Evolutionary conservation across 2,329 filamentous ascomycete species (phyloP).

Genomic region (Diplocarpon rosae): DNA sequence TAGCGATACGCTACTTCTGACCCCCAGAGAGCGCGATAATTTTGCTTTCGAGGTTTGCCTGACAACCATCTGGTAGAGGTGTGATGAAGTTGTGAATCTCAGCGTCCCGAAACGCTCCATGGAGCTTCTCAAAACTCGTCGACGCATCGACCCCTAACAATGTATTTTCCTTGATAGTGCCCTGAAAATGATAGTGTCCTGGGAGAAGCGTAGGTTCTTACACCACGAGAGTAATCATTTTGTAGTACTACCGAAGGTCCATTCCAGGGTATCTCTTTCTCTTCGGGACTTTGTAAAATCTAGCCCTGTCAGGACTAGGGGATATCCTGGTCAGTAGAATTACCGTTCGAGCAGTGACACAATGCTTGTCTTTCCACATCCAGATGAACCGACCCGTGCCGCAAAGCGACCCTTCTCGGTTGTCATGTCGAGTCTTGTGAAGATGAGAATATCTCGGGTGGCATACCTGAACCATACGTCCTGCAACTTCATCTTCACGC

Average conservation of each 20-base stretch:
- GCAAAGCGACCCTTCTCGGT: slow-evolving; percentile 55
- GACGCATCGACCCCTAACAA: slow-evolving; percentile 45
- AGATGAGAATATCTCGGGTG: slow-evolving; percentile 44
- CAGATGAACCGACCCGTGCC: slow-evolving; percentile 56
- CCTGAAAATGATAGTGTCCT: too few species aligned
- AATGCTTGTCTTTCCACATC: slow-evolving; percentile 61
- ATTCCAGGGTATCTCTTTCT: slow-evolving; percentile 56
- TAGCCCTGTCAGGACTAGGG: slow-evolving; percentile 13
- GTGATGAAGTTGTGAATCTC: slow-evolving; percentile 42
- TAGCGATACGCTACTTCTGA: slow-evolving; percentile 44
- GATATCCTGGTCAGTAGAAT: neutral
- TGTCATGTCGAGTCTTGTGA: slow-evolving; percentile 49
- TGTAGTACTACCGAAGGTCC: slow-evolving; percentile 53
- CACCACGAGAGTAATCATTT: slow-evolving; percentile 56
- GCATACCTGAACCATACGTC: slow-evolving; percentile 51
- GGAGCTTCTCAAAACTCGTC: slow-evolving; percentile 31
- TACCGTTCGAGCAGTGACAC: slow-evolving; percentile 49
- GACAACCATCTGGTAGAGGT: slow-evolving; percentile 39
- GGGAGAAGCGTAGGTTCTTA: slow-evolving; percentile 59
- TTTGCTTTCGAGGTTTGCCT: slow-evolving; percentile 36
- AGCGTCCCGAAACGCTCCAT: slow-evolving; percentile 37
- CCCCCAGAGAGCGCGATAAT: slow-evolving; percentile 40
- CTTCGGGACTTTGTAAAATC: slow-evolving; percentile 57
- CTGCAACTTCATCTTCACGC: slow-evolving; percentile 44
- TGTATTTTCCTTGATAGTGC: slow-evolving; percentile 59